Evolutionary conservation across 139 green algal genomes (phyloP), one percentile per base, ranked within the genome.

Genomic region (Coccomyxa sp.): DNA sequence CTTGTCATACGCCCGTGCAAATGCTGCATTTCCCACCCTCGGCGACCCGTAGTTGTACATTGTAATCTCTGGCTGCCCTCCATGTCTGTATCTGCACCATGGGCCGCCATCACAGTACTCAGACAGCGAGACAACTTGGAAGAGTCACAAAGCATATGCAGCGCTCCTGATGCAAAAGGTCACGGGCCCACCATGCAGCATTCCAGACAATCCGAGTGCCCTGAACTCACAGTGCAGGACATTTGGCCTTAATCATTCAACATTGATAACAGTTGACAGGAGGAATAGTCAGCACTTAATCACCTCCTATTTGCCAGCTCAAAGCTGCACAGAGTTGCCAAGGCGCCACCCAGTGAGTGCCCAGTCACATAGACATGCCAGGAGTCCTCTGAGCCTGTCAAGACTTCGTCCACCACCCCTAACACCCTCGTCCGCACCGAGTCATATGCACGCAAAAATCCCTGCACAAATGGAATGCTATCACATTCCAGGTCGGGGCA

Each of bases 341-440:
- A 88, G 0, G 94, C 94, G n/a, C 93, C 94, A 0, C 94, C 94
- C 58, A 97, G 89, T 38, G 90, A 95, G 88, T 97, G 94, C 0
- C 94, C 94, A 0, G 93, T 96, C 13, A 94, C 67, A 38, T 90
- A 89, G 66, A 92, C 45, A 18, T 60, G 88, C 90, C 90, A 93
- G 9, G 83, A 63, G 14, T 83, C 7, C 31, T 76, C 67, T 14
- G 58, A 21, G 32, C 21, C 60, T 23, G 58, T 79, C 23, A 92
- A 90, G 31, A 90, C 83, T 51, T 77, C 31, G 38, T 90, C 86
- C 45, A 96, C 82, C 58, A 95, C 67, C 0, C 59, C 38, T 45
- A 94, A 84, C 71, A 94, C 82, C 58, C 88, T 51, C 10, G 66
- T 25, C 27, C 87, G 75, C 14, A 88, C 80, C 45, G 81, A 85